Conservation (phyloP, 495 filamentous ascomycete species). For the Hypoxylon lienhwacheense region DNA sequence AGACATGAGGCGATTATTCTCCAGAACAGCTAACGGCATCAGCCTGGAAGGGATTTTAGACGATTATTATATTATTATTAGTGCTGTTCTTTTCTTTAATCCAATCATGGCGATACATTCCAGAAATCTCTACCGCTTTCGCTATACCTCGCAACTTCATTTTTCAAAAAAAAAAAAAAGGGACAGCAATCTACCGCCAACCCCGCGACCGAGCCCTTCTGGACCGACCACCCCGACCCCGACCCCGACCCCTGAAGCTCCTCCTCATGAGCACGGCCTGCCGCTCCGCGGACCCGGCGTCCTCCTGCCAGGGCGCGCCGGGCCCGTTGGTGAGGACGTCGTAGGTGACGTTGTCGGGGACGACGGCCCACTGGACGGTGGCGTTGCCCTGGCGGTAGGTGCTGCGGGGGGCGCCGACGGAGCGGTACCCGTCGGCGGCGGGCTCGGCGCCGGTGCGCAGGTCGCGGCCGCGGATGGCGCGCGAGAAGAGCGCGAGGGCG, state of each 20-base stretch:
- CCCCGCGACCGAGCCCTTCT: too few relatives aligned
- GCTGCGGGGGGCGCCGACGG: conserved; percentile 52
- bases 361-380: conserved; percentile 55
- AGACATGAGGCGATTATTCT: too few relatives aligned
- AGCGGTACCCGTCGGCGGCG: conserved; percentile 46
- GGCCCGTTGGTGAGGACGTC: conserved; percentile 56
- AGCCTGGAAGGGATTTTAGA: too few relatives aligned
- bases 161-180: too few relatives aligned
- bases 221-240: conserved; percentile 1
- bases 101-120: too few relatives aligned
- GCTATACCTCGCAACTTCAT: too few relatives aligned
- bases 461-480: conserved; percentile 58
- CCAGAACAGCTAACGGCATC: too few relatives aligned
- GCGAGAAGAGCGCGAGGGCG: conserved; percentile 61
- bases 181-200: too few relatives aligned
- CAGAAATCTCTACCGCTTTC: too few relatives aligned
- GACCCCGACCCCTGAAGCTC: conserved; percentile 21
- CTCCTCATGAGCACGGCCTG: conserved; percentile 31
- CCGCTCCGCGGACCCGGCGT: conserved; percentile 19
- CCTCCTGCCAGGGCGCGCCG: conserved; percentile 30
- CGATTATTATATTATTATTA: too few relatives aligned
- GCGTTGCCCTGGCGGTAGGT: conserved; percentile 60
- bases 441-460: conserved; percentile 62
- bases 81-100: too few relatives aligned
- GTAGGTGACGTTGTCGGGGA: conserved; percentile 56